Conservation (phyloP, 352 stramenopile genomes). For the Globisporangium spinosum region DNA sequence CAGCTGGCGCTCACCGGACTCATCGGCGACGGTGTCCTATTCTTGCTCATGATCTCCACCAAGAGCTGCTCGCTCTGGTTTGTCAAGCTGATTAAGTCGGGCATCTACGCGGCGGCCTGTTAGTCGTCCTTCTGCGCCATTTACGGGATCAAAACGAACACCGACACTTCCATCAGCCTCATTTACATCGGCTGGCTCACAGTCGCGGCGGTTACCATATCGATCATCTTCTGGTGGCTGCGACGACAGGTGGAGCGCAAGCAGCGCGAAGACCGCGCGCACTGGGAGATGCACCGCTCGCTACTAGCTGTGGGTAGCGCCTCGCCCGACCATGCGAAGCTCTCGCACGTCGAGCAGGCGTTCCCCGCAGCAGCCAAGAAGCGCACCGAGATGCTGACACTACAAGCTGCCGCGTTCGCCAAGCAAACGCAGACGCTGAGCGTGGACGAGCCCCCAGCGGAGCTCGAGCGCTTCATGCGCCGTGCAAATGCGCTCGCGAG, state of each 20-base stretch:
- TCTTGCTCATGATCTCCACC: slow-evolving; percentile 31
- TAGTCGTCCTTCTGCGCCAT: slow-evolving; percentile 53
- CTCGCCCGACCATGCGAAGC: neutral
- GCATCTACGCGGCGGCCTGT: slow-evolving; percentile 49
- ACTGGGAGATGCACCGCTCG: slow-evolving; percentile 18
- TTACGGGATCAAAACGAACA: slow-evolving; percentile 27
- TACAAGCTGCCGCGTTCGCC: slow-evolving; percentile 11
- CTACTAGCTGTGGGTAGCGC: slow-evolving; percentile 4
- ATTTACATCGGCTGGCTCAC: slow-evolving; percentile 60
- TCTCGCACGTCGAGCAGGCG: slow-evolving; percentile 10
- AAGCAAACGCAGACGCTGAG: slow-evolving; percentile 7
- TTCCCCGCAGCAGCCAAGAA: slow-evolving; percentile 11
- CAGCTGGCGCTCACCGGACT: slow-evolving; percentile 36
- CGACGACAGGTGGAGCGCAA: slow-evolving; percentile 17
- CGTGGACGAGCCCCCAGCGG: slow-evolving; percentile 8
- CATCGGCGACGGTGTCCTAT: slow-evolving; percentile 31
- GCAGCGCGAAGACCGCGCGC: slow-evolving; percentile 15
- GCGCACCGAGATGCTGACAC: neutral
- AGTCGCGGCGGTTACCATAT: slow-evolving; percentile 25
- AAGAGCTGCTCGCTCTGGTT: slow-evolving; percentile 61
- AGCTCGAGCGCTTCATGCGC: slow-evolving; percentile 21
- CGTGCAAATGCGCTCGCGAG: slow-evolving; percentile 12
- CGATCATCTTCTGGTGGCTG: slow-evolving; percentile 22
- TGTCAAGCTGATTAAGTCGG: slow-evolving; percentile 47
- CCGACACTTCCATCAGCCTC: slow-evolving; percentile 34